Evolutionary conservation across 768 basidiomycete species (phyloP).

Genomic region (Phallus indusiatus): DNA sequence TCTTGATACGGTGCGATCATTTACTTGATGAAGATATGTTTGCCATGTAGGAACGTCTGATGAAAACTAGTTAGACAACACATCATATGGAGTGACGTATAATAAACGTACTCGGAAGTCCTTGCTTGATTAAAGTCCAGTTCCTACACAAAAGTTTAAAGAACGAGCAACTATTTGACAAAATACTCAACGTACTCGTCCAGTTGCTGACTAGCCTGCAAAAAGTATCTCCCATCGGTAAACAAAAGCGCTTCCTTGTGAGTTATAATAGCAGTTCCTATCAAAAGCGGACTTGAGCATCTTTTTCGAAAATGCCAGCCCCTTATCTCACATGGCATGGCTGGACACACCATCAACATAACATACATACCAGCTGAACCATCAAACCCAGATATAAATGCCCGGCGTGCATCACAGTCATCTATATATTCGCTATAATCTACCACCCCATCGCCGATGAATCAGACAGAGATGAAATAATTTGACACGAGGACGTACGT

Average conservation of each 20-base stretch:
- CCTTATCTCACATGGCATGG: neutral
- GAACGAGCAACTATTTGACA: conserved; percentile 2
- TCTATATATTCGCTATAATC: conserved; percentile 89
- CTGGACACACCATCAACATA: conserved; percentile 12
- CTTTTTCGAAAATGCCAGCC: too few species aligned
- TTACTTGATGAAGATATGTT: conserved; percentile 68
- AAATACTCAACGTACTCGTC: conserved; percentile 47
- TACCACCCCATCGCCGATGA: conserved; percentile 22
- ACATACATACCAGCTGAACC: conserved; percentile 71
- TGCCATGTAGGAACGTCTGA: conserved; percentile 87
- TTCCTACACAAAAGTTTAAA: conserved; percentile 37
- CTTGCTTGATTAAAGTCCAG: conserved; percentile 92
- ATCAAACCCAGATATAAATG: conserved; percentile 87
- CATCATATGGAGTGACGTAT: conserved; percentile 11
- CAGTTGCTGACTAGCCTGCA: conserved; percentile 87
- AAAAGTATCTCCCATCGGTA: conserved; percentile 92
- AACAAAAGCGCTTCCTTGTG: conserved; percentile 67
- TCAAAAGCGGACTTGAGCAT: conserved; percentile 1
- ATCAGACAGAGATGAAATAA: neutral
- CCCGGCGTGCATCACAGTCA: conserved; percentile 72
- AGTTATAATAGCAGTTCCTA: conserved; percentile 74
- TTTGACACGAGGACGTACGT: conserved; percentile 41
- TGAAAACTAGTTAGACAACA: conserved; percentile 8
- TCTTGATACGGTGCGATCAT: neutral
- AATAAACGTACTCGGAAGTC: conserved; percentile 52